Base-by-base conservation (phyloP, 2,329 filamentous ascomycete genomes). In the Sporothrix dimorphospora region DNA sequence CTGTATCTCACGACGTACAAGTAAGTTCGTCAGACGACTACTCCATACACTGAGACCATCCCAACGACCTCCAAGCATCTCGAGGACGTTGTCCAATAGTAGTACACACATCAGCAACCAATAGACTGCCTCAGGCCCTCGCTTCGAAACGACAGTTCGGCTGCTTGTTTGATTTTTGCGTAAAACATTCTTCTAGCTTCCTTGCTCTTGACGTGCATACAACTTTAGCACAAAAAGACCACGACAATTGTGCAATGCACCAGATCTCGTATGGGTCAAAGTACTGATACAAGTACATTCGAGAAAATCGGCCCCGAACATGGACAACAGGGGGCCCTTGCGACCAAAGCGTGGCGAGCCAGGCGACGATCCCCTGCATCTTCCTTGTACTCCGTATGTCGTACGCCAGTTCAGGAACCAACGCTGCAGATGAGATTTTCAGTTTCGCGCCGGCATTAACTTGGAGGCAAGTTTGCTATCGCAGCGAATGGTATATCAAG, bases 231-330 rank as follows among this genome's bases (percentile, higher is more conserved):
- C 16, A 49, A 5, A 5, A 49, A 16, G 47, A 6, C 47, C 4
- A 49, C 16, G 16, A 19, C 45, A 19, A 49, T 49, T 19, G 45
- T 49, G 45, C 16, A 6, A 19, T 49, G 45, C 12, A 16, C 1
- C 45, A 4, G 14, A 16, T 47, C 21, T 53, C 21, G 51, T 27
- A 53, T 6, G 53, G 24, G 9, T 30, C 8, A 42, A 61, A 24
- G 57, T 61, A 42, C 57, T 19, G 57, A 61, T 61, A 61, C 45
- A 42, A 42, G 40, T 14, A 42, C 53, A 59, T 61, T 61, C n/a
- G 57, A 38, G n/a, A 61, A 24, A 21, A 42, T 24, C 57, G 34
- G 34, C 19, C 57, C 34, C 2, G 34, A 59, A 38, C 57, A 40
- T 19, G 57, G 34, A 19, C n/a, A 6, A 6, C 7, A 61, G n/a